phyloP scores from a whole-genome alignment of 1,284 basidiomycete genomes.

The Macrocybe sp. region DNA sequence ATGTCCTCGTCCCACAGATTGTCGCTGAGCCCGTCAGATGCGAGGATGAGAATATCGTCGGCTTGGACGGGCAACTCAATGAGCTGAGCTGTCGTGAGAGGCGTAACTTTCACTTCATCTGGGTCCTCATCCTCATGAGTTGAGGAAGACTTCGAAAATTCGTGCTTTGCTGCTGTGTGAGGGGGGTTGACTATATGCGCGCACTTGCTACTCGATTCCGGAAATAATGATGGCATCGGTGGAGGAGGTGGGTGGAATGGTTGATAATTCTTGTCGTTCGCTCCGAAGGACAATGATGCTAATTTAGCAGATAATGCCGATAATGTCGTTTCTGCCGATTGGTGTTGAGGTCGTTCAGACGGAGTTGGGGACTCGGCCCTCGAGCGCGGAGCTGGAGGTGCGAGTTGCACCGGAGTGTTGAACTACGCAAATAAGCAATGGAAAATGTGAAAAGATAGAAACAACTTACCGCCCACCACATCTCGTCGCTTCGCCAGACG shows the following conservation, averaged over 20 bases:
- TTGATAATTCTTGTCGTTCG: too few relatives aligned
- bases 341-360: neutral
- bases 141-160: neutral
- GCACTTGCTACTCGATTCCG: neutral
- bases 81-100: conserved; percentile 61
- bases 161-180: too few relatives aligned
- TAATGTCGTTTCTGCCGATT: neutral
- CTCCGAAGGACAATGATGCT: too few relatives aligned
- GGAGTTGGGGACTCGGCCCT: conserved; percentile 34
- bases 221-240: neutral
- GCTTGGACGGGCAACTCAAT: conserved; percentile 75
- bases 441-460: conserved; percentile 6
- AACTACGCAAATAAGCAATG: conserved; percentile 42
- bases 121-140: neutral
- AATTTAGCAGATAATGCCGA: neutral
- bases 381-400: conserved; percentile 63
- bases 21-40: conserved; percentile 88
- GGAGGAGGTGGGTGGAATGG: conserved; percentile 2
- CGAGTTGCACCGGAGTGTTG: conserved; percentile 89
- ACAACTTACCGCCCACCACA: conserved; percentile 77
- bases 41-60: conserved; percentile 88
- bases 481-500: conserved; percentile 87
- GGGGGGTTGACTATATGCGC: too few relatives aligned
- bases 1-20: conserved; percentile 97
- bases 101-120: conserved; percentile 18